A percentile compares a stretch with the other conserved stretches of the same genome.
Conservation (phyloP, 352 stramenopile species). For the Phytophthora cryptogea region DNA sequence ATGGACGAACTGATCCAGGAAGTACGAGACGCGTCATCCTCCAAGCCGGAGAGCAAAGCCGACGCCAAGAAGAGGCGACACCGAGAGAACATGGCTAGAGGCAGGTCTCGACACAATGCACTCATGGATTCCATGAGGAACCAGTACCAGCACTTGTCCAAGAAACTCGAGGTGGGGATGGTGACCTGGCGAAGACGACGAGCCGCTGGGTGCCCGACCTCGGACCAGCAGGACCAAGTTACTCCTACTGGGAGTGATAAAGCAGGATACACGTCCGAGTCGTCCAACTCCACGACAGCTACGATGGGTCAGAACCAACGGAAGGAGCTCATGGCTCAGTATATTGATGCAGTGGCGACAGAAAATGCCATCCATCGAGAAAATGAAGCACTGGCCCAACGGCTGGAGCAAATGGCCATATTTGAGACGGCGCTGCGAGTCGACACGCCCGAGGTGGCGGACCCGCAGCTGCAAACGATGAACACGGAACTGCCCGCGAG, state of each 20-base stretch:
- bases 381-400: conserved; percentile 30
- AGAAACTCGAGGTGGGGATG: conserved; percentile 27
- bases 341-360: conserved; percentile 29
- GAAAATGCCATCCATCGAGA: conserved; percentile 38
- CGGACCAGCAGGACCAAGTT: conserved; percentile 10
- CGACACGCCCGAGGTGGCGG: conserved; percentile 27
- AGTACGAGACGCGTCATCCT: not conserved
- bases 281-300: conserved; percentile 4
- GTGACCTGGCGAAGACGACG: conserved; percentile 11
- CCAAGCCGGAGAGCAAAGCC: conserved; percentile 22
- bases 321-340: conserved; percentile 20
- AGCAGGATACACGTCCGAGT: conserved; percentile 12
- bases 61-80: conserved; percentile 30
- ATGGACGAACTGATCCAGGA: conserved; percentile 19
- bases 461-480: conserved; percentile 3
- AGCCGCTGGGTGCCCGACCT: not conserved
- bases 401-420: conserved; percentile 39
- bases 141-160: conserved; percentile 28
- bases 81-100: conserved; percentile 35
- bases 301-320: not conserved
- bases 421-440: conserved; percentile 37
- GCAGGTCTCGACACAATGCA: conserved; percentile 32
- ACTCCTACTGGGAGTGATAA: conserved; percentile 1
- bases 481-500: conserved; percentile 14
- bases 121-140: conserved; percentile 33